Percentiles rank a stretch among this genome's conserved stretches.
Evolutionary conservation across 1,139 yeast genomes (phyloP).

Genomic region (Diutina siamensis): DNA sequence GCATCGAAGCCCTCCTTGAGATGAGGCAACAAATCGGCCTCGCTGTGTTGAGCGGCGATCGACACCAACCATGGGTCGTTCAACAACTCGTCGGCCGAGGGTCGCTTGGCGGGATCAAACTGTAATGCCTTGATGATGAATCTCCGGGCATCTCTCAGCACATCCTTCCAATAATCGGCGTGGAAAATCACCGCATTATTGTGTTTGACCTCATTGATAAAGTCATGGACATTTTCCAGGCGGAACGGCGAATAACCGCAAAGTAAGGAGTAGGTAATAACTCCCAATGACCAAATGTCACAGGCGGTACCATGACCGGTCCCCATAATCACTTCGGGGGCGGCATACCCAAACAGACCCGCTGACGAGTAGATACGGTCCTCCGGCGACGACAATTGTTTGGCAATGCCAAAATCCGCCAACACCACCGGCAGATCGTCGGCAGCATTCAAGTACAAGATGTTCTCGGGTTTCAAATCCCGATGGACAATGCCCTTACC

Average conservation of each 20-base stretch:
- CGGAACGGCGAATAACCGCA: slow-evolving; percentile 92
- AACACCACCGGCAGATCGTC: slow-evolving; percentile 59
- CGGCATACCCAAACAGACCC: slow-evolving; percentile 89
- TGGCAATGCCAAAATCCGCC: slow-evolving; percentile 92
- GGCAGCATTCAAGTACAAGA: slow-evolving; percentile 46
- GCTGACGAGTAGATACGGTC: slow-evolving; percentile 64
- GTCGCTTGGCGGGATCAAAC: slow-evolving; percentile 52
- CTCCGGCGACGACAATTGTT: slow-evolving; percentile 43
- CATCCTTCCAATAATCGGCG: slow-evolving; percentile 74
- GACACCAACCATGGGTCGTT: slow-evolving; percentile 59
- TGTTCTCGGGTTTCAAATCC: slow-evolving; percentile 84
- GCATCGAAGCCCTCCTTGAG: slow-evolving; percentile 52
- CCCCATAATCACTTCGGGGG: slow-evolving; percentile 76
- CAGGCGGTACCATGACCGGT: slow-evolving; percentile 86
- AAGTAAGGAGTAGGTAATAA: slow-evolving; percentile 76
- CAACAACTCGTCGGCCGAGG: slow-evolving; percentile 54
- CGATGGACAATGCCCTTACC: slow-evolving; percentile 71
- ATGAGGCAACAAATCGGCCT: slow-evolving; percentile 59
- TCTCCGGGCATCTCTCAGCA: slow-evolving; percentile 62
- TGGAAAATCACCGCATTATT: slow-evolving; percentile 74
- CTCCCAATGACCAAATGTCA: slow-evolving; percentile 89
- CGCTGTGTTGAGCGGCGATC: slow-evolving; percentile 34
- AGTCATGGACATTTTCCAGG: slow-evolving; percentile 73
- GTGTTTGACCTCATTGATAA: slow-evolving; percentile 60
- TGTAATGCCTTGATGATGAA: slow-evolving; percentile 60